These are phyloP conservation scores for Xylaria sp. DNA, from an alignment of 2,329 filamentous ascomycete genomes.

Conservation along the genomic window DNA sequence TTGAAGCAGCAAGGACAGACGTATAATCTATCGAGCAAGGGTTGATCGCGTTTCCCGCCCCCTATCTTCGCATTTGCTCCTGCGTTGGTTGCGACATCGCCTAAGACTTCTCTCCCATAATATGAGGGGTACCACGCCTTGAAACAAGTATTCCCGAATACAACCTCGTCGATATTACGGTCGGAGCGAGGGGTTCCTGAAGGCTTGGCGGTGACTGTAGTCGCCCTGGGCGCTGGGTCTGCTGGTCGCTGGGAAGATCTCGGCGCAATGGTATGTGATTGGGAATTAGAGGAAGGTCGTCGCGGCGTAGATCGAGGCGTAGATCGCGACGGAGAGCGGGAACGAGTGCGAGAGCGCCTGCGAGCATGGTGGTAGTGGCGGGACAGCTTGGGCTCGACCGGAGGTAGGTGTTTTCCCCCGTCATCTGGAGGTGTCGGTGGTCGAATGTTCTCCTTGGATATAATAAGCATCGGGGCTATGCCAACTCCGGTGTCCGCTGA, in stretches of 20 bases:
- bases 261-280: background rate
- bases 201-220: slow-evolving; percentile 27
- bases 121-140: slow-evolving; percentile 93
- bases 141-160: slow-evolving; percentile 83
- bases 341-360: background rate
- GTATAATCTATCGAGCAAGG: slow-evolving; percentile 72
- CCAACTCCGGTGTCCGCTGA: background rate
- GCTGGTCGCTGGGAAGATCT: slow-evolving; percentile 7
- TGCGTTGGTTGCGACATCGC: slow-evolving; percentile 49
- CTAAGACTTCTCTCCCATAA: slow-evolving; percentile 75
- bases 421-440: slow-evolving; percentile 11
- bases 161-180: slow-evolving; percentile 85
- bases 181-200: slow-evolving; percentile 53
- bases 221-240: background rate
- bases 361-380: background rate
- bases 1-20: slow-evolving; percentile 95
- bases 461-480: background rate
- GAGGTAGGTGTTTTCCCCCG: background rate
- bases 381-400: background rate
- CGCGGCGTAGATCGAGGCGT: background rate
- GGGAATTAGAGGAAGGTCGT: slow-evolving; percentile 1
- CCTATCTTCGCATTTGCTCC: slow-evolving; percentile 38
- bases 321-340: background rate
- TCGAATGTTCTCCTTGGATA: slow-evolving; percentile 27
- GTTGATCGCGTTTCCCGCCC: slow-evolving; percentile 42